Evolutionary conservation across 2,329 filamentous ascomycete species (phyloP).

Genomic region (Ophiostoma piceae): DNA sequence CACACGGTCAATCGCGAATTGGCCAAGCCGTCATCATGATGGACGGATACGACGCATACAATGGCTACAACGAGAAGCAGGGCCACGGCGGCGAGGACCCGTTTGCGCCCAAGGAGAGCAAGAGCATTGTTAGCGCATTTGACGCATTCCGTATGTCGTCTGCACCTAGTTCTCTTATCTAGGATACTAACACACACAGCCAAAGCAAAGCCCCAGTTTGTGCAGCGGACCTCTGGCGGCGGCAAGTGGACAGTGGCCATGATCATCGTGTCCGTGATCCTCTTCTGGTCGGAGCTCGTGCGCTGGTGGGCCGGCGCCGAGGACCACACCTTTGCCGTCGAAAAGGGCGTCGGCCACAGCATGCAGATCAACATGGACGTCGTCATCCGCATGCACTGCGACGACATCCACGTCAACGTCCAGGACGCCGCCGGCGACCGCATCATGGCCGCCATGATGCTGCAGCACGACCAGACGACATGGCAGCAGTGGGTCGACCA

Average conservation of each 20-base stretch:
- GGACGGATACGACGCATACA: conserved; percentile 78
- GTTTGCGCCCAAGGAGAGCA: conserved; percentile 62
- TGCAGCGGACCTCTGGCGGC: conserved; percentile 75
- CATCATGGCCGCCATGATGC: conserved; percentile 71
- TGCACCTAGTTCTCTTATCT: not conserved
- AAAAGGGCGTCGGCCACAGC: conserved; percentile 79
- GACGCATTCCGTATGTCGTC: conserved; percentile 82
- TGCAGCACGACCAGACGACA: conserved; percentile 70
- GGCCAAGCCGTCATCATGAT: conserved; percentile 41
- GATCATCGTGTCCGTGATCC: conserved; percentile 64
- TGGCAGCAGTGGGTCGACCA: conserved; percentile 78
- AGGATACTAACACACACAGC: conserved; percentile 47
- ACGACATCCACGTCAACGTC: conserved; percentile 89
- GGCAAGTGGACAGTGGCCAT: conserved; percentile 92
- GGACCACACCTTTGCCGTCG: conserved; percentile 85
- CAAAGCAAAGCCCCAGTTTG: conserved; percentile 92
- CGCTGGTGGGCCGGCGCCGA: conserved; percentile 83
- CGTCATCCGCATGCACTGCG: conserved; percentile 84
- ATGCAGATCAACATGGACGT: conserved; percentile 94
- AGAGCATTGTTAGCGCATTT: conserved; percentile 73
- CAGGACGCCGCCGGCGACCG: conserved; percentile 92
- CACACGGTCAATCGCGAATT: not conserved
- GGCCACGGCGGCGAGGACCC: conserved; percentile 58
- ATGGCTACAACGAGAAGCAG: conserved; percentile 65
- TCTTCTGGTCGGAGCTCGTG: conserved; percentile 70